phyloP scores from a whole-genome alignment of 2,329 filamentous ascomycete genomes.

The Verticillium tricorpus region DNA sequence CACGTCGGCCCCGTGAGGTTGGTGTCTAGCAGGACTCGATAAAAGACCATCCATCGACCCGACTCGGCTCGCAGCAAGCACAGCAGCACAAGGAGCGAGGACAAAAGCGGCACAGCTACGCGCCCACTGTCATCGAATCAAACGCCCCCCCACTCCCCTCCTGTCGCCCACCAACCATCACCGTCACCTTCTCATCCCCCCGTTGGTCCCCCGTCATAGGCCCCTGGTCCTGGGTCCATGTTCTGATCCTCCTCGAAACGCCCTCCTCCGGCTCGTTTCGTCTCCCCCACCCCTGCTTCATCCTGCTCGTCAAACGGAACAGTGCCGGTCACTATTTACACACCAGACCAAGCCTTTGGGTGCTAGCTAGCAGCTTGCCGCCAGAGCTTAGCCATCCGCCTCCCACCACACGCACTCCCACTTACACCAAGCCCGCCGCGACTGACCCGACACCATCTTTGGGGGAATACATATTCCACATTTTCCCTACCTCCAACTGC shows the following conservation, averaged over 20 bases:
- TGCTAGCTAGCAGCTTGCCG: constrained; percentile 6
- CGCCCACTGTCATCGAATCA: neutral
- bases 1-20: neutral
- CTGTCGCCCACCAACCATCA: neutral
- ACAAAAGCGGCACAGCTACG: neutral
- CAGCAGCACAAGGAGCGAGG: neutral
- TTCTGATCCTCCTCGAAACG: constrained; percentile 1
- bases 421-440: constrained; percentile 12
- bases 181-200: constrained; percentile 1
- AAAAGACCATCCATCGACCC: neutral
- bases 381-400: constrained; percentile 13
- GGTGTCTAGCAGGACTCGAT: neutral
- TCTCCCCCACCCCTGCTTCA: neutral
- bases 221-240: neutral
- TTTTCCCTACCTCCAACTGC: constrained; percentile 27
- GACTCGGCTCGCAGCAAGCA: neutral
- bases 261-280: constrained; percentile 4
- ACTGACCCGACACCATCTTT: constrained; percentile 20
- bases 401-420: constrained; percentile 24
- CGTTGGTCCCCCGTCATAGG: neutral
- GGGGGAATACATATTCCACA: neutral
- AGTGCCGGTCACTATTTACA: neutral
- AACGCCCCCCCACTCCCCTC: neutral
- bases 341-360: neutral
- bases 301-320: neutral